Evolutionary conservation across 2,329 filamentous ascomycete species (phyloP).

Genomic region (Aureobasidium lini): DNA sequence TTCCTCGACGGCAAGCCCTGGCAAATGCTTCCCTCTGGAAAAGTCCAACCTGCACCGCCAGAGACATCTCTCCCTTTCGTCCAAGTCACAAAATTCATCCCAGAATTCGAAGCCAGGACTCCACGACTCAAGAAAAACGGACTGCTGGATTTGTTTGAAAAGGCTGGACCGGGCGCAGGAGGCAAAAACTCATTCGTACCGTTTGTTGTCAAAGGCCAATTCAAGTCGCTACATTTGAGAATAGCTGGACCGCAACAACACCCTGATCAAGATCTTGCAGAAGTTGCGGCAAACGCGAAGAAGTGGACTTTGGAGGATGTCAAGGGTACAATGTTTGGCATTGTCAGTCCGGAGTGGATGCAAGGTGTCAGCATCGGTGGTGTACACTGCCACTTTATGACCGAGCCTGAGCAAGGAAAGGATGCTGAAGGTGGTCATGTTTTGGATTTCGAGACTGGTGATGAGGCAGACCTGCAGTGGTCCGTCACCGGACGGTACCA

Average conservation of each 20-base stretch:
- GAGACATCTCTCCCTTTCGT: slow-evolving; percentile 32
- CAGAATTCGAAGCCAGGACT: slow-evolving; percentile 27
- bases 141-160: slow-evolving; percentile 15
- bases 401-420: slow-evolving; percentile 26
- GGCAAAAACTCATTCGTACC: slow-evolving; percentile 34
- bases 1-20: slow-evolving; percentile 32
- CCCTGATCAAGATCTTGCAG: slow-evolving; percentile 2
- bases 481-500: slow-evolving; percentile 37
- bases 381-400: slow-evolving; percentile 32
- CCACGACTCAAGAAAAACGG: slow-evolving; percentile 17
- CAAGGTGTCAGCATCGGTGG: slow-evolving; percentile 33
- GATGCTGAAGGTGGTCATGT: slow-evolving; percentile 31
- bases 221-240: slow-evolving; percentile 25
- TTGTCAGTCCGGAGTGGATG: slow-evolving; percentile 34
- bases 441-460: slow-evolving; percentile 30
- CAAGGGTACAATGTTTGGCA: slow-evolving; percentile 35
- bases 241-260: slow-evolving; percentile 11
- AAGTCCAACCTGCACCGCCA: slow-evolving; percentile 25
- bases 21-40: slow-evolving; percentile 26
- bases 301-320: slow-evolving; percentile 26
- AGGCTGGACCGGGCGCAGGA: neutral
- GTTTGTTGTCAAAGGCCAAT: slow-evolving; percentile 31
- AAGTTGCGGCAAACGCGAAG: slow-evolving; percentile 20
- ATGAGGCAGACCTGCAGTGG: slow-evolving; percentile 29
- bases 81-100: slow-evolving; percentile 36